Evolutionary conservation across 345 rosid genomes (phyloP).

Genomic region (Eucalyptus fibrosa): DNA sequence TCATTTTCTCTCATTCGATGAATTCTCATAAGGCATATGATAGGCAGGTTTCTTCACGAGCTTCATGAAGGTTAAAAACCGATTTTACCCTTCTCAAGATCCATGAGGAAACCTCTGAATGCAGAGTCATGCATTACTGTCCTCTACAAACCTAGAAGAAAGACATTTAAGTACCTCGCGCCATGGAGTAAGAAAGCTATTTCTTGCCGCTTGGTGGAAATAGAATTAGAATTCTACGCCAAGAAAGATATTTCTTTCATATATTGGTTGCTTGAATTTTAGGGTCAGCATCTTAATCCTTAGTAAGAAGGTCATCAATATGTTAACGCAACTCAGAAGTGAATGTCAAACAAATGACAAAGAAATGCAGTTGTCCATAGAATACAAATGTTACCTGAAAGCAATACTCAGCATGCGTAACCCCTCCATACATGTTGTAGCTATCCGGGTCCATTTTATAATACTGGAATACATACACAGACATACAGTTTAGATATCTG

Average conservation of each 20-base stretch:
- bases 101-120: not conserved
- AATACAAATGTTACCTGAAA: conserved; percentile 49
- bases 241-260: not conserved
- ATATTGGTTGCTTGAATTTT: not conserved
- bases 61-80: not conserved
- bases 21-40: not conserved
- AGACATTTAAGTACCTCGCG: not conserved
- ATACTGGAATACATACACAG: conserved; percentile 24
- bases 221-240: not conserved
- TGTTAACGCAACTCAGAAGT: not conserved
- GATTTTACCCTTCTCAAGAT: not conserved
- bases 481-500: not conserved
- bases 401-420: conserved; percentile 78
- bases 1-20: not conserved
- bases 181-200: not conserved
- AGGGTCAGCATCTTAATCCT: not conserved
- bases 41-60: not conserved
- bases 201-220: not conserved
- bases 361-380: not conserved
- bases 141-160: not conserved
- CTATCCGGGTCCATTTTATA: conserved; percentile 77
- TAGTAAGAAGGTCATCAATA: not conserved
- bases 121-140: not conserved
- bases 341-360: not conserved
- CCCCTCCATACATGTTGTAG: conserved; percentile 62